These are phyloP conservation scores for Chloranthus sessilifolius DNA, from an alignment of 164 flowering plant genomes.

Conservation along the genomic window DNA sequence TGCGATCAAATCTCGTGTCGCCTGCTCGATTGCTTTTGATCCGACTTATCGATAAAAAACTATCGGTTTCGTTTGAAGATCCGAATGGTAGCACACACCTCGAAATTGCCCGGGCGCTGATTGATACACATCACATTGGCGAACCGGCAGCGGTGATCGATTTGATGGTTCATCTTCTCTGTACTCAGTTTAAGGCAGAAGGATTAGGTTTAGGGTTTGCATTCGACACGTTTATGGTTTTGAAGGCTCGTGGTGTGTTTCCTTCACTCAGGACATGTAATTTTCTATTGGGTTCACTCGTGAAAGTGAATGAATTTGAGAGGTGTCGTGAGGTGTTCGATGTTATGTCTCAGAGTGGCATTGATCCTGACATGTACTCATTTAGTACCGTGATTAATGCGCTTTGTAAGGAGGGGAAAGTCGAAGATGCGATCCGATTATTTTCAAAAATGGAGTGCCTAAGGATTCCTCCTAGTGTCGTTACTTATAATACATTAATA, in stretches of 20 bases:
- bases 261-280: slow-evolving; percentile 61
- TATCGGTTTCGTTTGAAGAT: slow-evolving; percentile 26
- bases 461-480: slow-evolving; percentile 50
- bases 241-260: slow-evolving; percentile 34
- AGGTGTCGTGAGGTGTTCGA: slow-evolving; percentile 42
- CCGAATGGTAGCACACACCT: slow-evolving; percentile 19
- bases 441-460: slow-evolving; percentile 46
- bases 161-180: slow-evolving; percentile 58
- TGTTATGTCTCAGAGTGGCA: slow-evolving; percentile 19
- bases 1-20: slow-evolving; percentile 23
- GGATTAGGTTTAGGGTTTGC: slow-evolving; percentile 31
- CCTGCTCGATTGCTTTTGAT: slow-evolving; percentile 61
- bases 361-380: slow-evolving; percentile 45
- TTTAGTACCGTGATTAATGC: slow-evolving; percentile 58
- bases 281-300: slow-evolving; percentile 51
- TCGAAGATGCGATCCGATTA: slow-evolving; percentile 48
- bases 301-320: slow-evolving; percentile 40
- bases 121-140: slow-evolving; percentile 4
- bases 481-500: slow-evolving; percentile 63
- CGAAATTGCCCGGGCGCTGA: slow-evolving; percentile 32
- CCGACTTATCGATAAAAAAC: slow-evolving; percentile 59
- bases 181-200: slow-evolving; percentile 37
- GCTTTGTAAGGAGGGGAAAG: slow-evolving; percentile 44
- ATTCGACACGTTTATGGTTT: slow-evolving; percentile 39
- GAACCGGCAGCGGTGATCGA: slow-evolving; percentile 22